These are phyloP conservation scores for Daldinia caldariorum DNA, from an alignment of 495 filamentous ascomycete genomes.

Conservation along the genomic window DNA sequence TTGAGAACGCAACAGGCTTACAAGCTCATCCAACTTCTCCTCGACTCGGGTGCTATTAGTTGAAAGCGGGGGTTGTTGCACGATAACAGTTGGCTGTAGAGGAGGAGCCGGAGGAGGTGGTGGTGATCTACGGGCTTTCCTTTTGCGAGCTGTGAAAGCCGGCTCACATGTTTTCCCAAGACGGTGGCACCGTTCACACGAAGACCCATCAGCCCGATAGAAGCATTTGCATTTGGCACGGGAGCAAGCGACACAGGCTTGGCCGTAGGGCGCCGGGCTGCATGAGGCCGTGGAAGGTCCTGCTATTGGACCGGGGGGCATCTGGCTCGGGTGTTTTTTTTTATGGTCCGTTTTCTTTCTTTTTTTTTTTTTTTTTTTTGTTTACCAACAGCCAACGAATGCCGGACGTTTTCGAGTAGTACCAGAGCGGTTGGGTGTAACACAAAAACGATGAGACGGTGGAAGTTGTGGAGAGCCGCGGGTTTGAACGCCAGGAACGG, in stretches of 20 bases:
- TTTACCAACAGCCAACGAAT: not conserved
- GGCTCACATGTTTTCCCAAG: slow-evolving; percentile 43
- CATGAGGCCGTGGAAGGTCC: slow-evolving; percentile 19
- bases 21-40: slow-evolving; percentile 45
- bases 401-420: slow-evolving; percentile 1
- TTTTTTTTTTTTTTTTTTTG: not conserved
- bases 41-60: slow-evolving; percentile 25
- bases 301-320: slow-evolving; percentile 15
- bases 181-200: slow-evolving; percentile 44
- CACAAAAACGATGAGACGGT: not conserved
- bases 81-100: no score
- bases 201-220: slow-evolving; percentile 35
- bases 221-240: slow-evolving; percentile 48
- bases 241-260: slow-evolving; percentile 40
- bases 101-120: slow-evolving; percentile 6
- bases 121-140: slow-evolving; percentile 31
- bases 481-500: slow-evolving; percentile 3
- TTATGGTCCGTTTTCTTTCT: not conserved
- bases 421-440: slow-evolving; percentile 1
- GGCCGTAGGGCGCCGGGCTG: slow-evolving; percentile 45
- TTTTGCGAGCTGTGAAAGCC: slow-evolving; percentile 33
- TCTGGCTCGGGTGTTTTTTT: slow-evolving; percentile 7
- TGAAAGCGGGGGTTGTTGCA: slow-evolving; percentile 2
- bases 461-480: slow-evolving; percentile 21
- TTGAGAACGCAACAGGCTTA: slow-evolving; percentile 41